Percentiles rank a stretch among this genome's conserved stretches.
Evolutionary conservation across 2,329 filamentous ascomycete genomes (phyloP).

Genomic region (Xylariaceae sp.): DNA sequence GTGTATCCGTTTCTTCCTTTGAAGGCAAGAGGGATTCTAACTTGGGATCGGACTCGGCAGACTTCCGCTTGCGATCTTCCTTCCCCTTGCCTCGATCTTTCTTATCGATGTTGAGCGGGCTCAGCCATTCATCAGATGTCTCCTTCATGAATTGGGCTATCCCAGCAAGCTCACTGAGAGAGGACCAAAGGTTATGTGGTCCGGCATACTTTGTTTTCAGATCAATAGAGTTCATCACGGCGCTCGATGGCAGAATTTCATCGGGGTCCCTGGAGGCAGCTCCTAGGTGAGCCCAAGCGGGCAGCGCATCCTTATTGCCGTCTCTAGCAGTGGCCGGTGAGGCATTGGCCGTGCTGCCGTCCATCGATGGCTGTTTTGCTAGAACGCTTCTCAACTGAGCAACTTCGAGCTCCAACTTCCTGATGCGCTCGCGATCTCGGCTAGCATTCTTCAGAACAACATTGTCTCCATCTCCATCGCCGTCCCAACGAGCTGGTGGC

Average conservation of each 20-base stretch:
- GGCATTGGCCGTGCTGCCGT: constrained; percentile 47
- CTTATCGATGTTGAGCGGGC: constrained; percentile 50
- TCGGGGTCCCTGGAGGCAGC: constrained; percentile 32
- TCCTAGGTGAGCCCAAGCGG: constrained; percentile 26
- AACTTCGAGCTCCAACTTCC: constrained; percentile 54
- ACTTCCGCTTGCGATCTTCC: constrained; percentile 47
- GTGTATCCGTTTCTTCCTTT: constrained; percentile 43
- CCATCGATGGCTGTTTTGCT: constrained; percentile 41
- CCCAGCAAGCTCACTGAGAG: constrained; percentile 50
- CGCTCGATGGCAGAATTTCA: constrained; percentile 8
- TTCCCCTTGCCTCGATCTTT: constrained; percentile 52
- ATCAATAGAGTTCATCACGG: constrained; percentile 48
- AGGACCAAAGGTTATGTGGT: constrained; percentile 55
- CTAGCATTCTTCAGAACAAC: constrained; percentile 35
- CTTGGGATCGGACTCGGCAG: constrained; percentile 41
- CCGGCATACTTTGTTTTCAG: constrained; percentile 57
- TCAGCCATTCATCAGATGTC: constrained; percentile 56
- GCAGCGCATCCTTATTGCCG: constrained; percentile 34
- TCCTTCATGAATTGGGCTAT: constrained; percentile 57
- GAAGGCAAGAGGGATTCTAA: constrained; percentile 47
- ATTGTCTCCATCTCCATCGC: constrained; percentile 30
- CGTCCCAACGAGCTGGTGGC: constrained; percentile 34
- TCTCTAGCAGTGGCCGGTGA: constrained; percentile 45
- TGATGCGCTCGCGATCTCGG: constrained; percentile 53
- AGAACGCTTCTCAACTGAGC: constrained; percentile 51